Conservation (phyloP, 441 rosid species). For the Adansonia madagascariensis region DNA sequence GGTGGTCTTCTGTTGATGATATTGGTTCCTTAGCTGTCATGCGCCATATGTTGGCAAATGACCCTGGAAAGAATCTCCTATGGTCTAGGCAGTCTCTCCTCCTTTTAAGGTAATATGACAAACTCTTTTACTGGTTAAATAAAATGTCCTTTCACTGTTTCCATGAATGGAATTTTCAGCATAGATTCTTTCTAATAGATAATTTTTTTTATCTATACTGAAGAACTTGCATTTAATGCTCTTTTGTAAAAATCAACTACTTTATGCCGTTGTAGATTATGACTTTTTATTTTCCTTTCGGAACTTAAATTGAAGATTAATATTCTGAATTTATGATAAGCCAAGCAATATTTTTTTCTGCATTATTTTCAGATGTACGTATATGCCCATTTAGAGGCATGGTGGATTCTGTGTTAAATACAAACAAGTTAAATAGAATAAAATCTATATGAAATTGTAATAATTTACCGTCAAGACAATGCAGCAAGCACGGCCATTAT, state of each 20-base stretch:
- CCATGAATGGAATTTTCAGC: neutral
- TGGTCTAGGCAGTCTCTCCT: conserved; percentile 95
- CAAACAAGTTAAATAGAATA: neutral
- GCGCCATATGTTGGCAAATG: conserved; percentile 86
- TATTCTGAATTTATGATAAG: neutral
- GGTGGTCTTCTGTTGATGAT: conserved; percentile 99
- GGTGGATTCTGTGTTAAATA: neutral
- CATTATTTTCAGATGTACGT: neutral
- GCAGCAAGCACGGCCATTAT: neutral
- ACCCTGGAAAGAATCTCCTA: conserved; percentile 86
- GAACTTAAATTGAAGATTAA: neutral
- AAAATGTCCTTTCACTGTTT: conserved; percentile 3
- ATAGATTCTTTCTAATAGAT: neutral
- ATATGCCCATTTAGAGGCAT: conserved; percentile 7
- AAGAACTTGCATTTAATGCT: neutral
- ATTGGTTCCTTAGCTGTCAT: conserved; percentile 92
- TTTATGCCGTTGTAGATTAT: neutral
- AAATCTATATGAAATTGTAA: neutral
- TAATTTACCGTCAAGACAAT: neutral
- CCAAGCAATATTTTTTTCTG: neutral
- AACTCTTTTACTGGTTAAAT: neutral
- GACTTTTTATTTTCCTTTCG: neutral
- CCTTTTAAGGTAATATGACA: conserved; percentile 60
- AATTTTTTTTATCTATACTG: neutral
- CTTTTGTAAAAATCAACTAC: conserved; percentile 6